Percentiles rank a stretch among this genome's conserved stretches.
These are phyloP conservation scores for Sherardia arvensis DNA, from an alignment of 257 asterid genomes.

Conservation along the genomic window DNA sequence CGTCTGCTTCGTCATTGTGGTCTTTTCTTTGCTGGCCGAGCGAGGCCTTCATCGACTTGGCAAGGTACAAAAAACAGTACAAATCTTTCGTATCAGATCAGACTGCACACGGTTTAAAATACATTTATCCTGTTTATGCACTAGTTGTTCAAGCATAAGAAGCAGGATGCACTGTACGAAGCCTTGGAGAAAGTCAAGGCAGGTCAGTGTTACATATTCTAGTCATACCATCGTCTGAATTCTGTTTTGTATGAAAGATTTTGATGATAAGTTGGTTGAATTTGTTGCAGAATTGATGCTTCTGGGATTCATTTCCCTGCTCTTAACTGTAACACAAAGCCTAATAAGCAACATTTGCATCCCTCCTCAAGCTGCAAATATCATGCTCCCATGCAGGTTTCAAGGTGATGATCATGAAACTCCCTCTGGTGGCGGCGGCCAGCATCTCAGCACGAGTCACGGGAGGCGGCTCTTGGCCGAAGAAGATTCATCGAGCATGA, in stretches of 20 bases:
- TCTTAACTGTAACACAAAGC: slow-evolving; percentile 63
- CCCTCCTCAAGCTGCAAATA: slow-evolving; percentile 33
- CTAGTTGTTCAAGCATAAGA: slow-evolving; percentile 47
- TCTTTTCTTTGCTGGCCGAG: slow-evolving; percentile 56
- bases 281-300: slow-evolving; percentile 73
- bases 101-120: too few species aligned
- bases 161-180: slow-evolving; percentile 42
- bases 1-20: slow-evolving; percentile 64
- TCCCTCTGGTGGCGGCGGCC: not conserved
- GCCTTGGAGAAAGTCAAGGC: slow-evolving; percentile 74
- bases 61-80: slow-evolving; percentile 29
- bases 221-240: not conserved
- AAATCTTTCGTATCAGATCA: too few species aligned
- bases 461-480: slow-evolving; percentile 41
- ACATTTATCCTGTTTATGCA: slow-evolving; percentile 1
- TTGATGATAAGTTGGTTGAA: not conserved
- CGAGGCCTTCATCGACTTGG: slow-evolving; percentile 72
- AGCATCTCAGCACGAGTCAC: slow-evolving; percentile 4
- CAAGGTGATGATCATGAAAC: not conserved
- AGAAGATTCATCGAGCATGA: slow-evolving; percentile 7
- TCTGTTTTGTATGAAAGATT: not conserved
- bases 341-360: slow-evolving; percentile 47
- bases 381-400: slow-evolving; percentile 74
- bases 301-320: slow-evolving; percentile 77
- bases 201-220: slow-evolving; percentile 25